Evolutionary conservation across 371 early-diverging fungal genomes (phyloP), one percentile per base, ranked within the genome.

Genomic region (Actinomortierella wolfii): DNA sequence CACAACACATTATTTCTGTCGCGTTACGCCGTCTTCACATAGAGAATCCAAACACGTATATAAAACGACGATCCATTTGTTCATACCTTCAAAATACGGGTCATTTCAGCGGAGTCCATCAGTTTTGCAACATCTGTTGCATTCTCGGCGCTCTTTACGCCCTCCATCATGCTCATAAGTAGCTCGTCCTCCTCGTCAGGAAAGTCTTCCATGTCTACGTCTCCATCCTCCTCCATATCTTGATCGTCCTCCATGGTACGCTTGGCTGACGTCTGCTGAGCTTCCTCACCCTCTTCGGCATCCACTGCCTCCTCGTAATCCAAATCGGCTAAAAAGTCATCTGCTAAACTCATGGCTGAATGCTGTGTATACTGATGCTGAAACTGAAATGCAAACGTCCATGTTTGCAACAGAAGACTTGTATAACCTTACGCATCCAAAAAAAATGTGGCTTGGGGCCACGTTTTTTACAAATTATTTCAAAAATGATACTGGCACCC

Each of bases 321-420:
- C 20, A 89, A 81, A 68, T 91, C 92, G 5, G 89, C 90, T 14
- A 89, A 84, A 23, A 92, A 78, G 68, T 91, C 91, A 56, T 90
- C 90, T n/a, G 89, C 90, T 51, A 90, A 77, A 40, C 89, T 82
- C 84, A 83, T 85, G 29, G 44, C 3, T 54, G 40, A n/a, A n/a
- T n/a, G n/a, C n/a, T n/a, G n/a, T n/a, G n/a, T n/a, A n/a, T n/a
- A n/a, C n/a, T n/a, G n/a, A n/a, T n/a, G n/a, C n/a, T n/a, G n/a
- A n/a, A n/a, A n/a, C n/a, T n/a, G n/a, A n/a, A n/a, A n/a, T n/a
- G n/a, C n/a, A n/a, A n/a, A n/a, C n/a, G n/a, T n/a, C n/a, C n/a
- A n/a, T n/a, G n/a, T n/a, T n/a, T n/a, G n/a, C n/a, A n/a, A n/a
- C n/a, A n/a, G n/a, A n/a, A n/a, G n/a, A n/a, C n/a, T n/a, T n/a